These are phyloP conservation scores for Coffea eugenioides DNA, from an alignment of 257 asterid species.

Conservation along the genomic window DNA sequence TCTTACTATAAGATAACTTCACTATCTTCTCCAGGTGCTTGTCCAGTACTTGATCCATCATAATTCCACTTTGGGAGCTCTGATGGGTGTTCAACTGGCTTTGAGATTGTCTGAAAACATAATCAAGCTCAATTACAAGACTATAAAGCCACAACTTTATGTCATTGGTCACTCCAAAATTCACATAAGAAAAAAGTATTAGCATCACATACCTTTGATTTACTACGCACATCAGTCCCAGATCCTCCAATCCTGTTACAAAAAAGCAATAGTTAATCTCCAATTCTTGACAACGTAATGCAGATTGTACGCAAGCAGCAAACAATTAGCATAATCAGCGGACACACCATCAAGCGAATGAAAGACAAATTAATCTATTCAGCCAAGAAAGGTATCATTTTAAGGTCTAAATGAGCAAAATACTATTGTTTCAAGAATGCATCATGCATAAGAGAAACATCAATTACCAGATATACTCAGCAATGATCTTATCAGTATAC, in stretches of 20 bases:
- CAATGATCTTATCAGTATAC: slow-evolving; percentile 78
- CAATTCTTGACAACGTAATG: not conserved
- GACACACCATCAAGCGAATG: not conserved
- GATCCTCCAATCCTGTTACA: slow-evolving; percentile 87
- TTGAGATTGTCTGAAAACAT: slow-evolving; percentile 62
- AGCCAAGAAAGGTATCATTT: not conserved
- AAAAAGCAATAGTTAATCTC: slow-evolving; percentile 3
- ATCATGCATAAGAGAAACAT: not conserved
- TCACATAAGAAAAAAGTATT: not conserved
- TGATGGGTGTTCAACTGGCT: slow-evolving; percentile 86
- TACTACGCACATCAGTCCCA: slow-evolving; percentile 88
- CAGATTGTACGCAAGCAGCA: not conserved
- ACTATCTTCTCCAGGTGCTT: slow-evolving; percentile 98
- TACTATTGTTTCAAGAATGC: not conserved
- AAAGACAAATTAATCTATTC: not conserved
- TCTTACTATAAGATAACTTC: slow-evolving; percentile 97
- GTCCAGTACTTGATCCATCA: slow-evolving; percentile 99
- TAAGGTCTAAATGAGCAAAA: not conserved
- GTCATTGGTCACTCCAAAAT: slow-evolving; percentile 1
- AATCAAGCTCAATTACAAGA: slow-evolving; percentile 11
- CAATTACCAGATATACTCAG: slow-evolving; percentile 85
- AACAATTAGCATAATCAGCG: not conserved
- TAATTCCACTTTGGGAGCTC: slow-evolving; percentile 99
- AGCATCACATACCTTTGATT: slow-evolving; percentile 65
- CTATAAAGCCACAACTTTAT: slow-evolving; percentile 6